phyloP scores from a whole-genome alignment of 805 yeast genomes.

The Wickerhamomyces canadensis region DNA sequence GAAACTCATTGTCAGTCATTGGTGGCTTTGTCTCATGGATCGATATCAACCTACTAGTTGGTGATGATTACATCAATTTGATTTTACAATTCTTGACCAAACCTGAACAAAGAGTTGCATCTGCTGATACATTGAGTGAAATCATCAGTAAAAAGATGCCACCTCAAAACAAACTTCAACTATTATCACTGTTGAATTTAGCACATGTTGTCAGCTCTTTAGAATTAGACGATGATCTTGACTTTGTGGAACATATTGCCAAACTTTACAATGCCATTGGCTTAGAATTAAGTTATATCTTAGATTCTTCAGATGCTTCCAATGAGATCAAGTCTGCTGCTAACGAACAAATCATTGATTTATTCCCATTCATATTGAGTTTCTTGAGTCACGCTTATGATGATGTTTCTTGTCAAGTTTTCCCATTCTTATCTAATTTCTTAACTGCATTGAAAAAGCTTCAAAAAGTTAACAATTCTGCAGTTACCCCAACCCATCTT shows the following conservation, averaged over 20 bases:
- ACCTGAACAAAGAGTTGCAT: slow-evolving; percentile 10
- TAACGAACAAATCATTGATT: slow-evolving; percentile 45
- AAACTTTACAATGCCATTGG: slow-evolving; percentile 71
- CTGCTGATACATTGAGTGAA: slow-evolving; percentile 47
- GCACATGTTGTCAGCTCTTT: slow-evolving; percentile 43
- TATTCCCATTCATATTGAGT: slow-evolving; percentile 68
- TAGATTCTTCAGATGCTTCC: slow-evolving; percentile 48
- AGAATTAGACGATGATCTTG: slow-evolving; percentile 43
- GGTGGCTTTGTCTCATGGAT: slow-evolving; percentile 94
- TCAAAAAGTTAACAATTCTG: slow-evolving; percentile 34
- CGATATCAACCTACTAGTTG: slow-evolving; percentile 22
- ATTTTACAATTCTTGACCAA: slow-evolving; percentile 63
- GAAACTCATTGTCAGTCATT: slow-evolving; percentile 54
- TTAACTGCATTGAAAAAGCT: slow-evolving; percentile 62
- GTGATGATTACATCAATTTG: slow-evolving; percentile 21
- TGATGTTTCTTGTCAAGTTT: slow-evolving; percentile 78
- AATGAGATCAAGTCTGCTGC: slow-evolving; percentile 34
- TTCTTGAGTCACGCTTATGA: slow-evolving; percentile 81
- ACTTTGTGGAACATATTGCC: slow-evolving; percentile 72
- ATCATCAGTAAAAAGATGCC: slow-evolving; percentile 76
- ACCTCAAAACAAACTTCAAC: slow-evolving; percentile 55
- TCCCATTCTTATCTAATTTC: slow-evolving; percentile 74
- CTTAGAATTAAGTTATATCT: slow-evolving; percentile 62
- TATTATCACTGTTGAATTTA: slow-evolving; percentile 64
- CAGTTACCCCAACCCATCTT: slow-evolving; percentile 30